Base-by-base conservation (phyloP, 306 rosid genomes). In the Cucurbita pepo region DNA sequence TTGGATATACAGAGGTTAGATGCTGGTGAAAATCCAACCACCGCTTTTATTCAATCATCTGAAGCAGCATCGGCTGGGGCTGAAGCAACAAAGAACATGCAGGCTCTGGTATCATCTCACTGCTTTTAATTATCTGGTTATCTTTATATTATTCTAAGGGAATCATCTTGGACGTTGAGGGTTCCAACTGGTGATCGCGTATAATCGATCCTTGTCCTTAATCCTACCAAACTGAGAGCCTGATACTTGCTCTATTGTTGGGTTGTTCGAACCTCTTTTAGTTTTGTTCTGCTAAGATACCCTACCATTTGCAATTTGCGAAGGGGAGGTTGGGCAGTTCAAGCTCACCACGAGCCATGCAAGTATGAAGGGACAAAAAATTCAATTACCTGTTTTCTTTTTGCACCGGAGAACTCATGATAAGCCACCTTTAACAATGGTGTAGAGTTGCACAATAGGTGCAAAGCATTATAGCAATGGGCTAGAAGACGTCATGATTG, bases 31-130 rank as follows among this genome's bases (percentile, higher is more conserved):
- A 87, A 87, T 87, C 85, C 96, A 52, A 76, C 44, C 71, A 84
- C 87, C 73, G 97, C 99, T 25, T 89, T 94, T 86, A 19, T 85
- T 38, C 79, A 83, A 58, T 94, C 99, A 59, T 90, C 99, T 19
- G 95, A 84, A 77, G 95, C 95, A 30, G 97, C 99, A 22, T 38
- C 82, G 57, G 79, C 76, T 48, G 99, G 99, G 74, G 99, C 99
- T 34, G 92, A 94, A 77, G 85, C 95, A 72, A 94, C 99, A 18
- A 86, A 80, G 77, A 19, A 85, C 69, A 94, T 94, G 97, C 89
- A 82, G 80, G 91, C 99, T 81, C 91, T 85, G 96, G 98, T 93
- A 75, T 80, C 72, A 16, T 45, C 60, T 69, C 18, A 38, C 16
- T 37, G 47, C 40, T 60, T 43, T 21, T 56, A 55, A 75, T 44